A percentile compares a stretch with the other conserved stretches of the same genome.
These are phyloP conservation scores for Termitomyces sp. DNA, from an alignment of 768 basidiomycete genomes.

Conservation along the genomic window DNA sequence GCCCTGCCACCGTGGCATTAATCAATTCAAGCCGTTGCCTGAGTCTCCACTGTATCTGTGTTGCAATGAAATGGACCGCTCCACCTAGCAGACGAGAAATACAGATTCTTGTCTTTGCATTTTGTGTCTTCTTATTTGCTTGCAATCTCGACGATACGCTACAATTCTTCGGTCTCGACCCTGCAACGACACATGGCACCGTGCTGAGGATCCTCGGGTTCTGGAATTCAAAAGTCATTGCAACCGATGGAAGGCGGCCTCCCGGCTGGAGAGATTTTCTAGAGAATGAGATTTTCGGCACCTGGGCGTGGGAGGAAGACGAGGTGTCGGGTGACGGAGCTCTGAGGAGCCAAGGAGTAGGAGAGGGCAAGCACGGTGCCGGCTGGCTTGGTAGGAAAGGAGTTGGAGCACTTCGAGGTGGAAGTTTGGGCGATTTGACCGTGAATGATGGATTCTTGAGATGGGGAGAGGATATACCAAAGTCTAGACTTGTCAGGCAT, in stretches of 20 bases:
- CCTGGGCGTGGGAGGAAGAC: slow-evolving; percentile 62
- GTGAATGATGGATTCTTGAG: slow-evolving; percentile 49
- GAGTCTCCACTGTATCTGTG: neutral
- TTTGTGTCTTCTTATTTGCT: slow-evolving; percentile 63
- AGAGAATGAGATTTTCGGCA: slow-evolving; percentile 62
- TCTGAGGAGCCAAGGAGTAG: slow-evolving; percentile 39
- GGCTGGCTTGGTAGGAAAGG: slow-evolving; percentile 36
- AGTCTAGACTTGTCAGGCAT: slow-evolving; percentile 55
- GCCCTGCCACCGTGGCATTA: neutral
- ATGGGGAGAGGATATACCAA: slow-evolving; percentile 56
- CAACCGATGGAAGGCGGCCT: slow-evolving; percentile 43
- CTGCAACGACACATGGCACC: slow-evolving; percentile 29
- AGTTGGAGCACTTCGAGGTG: slow-evolving; percentile 19
- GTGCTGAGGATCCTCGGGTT: slow-evolving; percentile 36
- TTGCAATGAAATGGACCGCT: slow-evolving; percentile 53
- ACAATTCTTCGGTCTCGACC: slow-evolving; percentile 43
- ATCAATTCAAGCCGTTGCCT: neutral
- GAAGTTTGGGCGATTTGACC: slow-evolving; percentile 27
- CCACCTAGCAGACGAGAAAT: slow-evolving; percentile 73
- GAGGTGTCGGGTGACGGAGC: slow-evolving; percentile 53
- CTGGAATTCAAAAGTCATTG: slow-evolving; percentile 30
- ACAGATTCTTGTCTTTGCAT: slow-evolving; percentile 59
- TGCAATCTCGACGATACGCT: slow-evolving; percentile 71
- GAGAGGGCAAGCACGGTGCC: slow-evolving; percentile 37
- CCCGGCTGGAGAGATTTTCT: slow-evolving; percentile 50